These are phyloP conservation scores for Tolypocladium pustulatum DNA, from an alignment of 2,329 filamentous ascomycete species.

Conservation along the genomic window DNA sequence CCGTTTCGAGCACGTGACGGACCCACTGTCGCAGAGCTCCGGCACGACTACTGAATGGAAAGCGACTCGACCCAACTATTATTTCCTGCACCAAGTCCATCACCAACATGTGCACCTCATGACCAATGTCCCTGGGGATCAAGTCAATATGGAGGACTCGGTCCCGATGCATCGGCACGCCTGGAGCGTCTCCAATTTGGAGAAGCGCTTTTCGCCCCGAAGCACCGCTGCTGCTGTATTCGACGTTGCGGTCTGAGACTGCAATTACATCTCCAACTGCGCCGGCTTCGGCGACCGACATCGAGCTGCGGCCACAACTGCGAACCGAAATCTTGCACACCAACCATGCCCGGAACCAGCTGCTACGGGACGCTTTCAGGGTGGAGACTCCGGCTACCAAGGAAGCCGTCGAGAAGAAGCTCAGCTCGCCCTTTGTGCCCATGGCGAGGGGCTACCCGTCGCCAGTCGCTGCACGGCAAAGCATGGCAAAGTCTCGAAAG, in stretches of 20 bases:
- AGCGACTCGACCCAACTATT: not conserved
- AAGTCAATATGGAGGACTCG: constrained; percentile 30
- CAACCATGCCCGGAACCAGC: constrained; percentile 13
- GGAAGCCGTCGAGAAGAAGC: constrained; percentile 10
- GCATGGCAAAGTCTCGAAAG: constrained; percentile 8
- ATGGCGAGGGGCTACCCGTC: constrained; percentile 17
- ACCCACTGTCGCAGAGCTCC: not conserved
- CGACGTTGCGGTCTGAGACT: not conserved
- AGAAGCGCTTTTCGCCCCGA: constrained; percentile 9
- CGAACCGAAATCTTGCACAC: not conserved
- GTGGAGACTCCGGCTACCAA: constrained; percentile 9
- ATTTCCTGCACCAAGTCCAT: not conserved
- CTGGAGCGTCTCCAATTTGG: constrained; percentile 11
- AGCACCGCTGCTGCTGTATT: not conserved
- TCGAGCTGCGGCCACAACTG: not conserved
- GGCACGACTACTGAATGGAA: not conserved
- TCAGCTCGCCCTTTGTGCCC: constrained; percentile 16
- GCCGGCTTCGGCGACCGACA: constrained; percentile 1
- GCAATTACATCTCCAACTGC: not conserved
- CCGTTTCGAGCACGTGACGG: not conserved
- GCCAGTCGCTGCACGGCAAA: constrained; percentile 10
- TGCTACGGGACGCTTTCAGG: constrained; percentile 19
- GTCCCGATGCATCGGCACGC: constrained; percentile 19
- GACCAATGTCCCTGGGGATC: constrained; percentile 36
- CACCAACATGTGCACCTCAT: constrained; percentile 24